Evolutionary conservation across 441 rosid species (phyloP).

Genomic region (Metrosideros polymorpha): DNA sequence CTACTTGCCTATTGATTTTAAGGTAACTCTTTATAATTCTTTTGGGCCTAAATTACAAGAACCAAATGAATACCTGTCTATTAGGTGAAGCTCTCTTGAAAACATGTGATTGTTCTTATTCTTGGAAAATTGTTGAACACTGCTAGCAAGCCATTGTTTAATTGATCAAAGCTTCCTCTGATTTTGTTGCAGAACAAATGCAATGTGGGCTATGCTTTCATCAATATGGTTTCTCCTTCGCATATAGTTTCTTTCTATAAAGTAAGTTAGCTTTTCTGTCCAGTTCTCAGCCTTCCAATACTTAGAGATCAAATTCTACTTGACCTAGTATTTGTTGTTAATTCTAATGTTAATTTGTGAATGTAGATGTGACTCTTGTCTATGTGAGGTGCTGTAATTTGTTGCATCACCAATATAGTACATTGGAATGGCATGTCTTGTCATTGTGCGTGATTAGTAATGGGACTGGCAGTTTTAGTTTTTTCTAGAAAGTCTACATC

Average conservation of each 20-base stretch:
- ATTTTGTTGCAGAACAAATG: constrained; percentile 66
- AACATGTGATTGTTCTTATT: background rate
- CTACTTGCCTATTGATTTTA: constrained; percentile 70
- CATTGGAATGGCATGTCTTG: background rate
- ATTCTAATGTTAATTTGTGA: background rate
- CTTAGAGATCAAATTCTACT: background rate
- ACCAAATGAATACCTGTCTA: background rate
- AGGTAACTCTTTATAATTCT: constrained; percentile 30
- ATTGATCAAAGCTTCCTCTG: background rate
- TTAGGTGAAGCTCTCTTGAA: background rate
- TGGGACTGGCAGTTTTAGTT: background rate
- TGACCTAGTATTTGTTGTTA: background rate
- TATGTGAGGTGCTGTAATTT: background rate
- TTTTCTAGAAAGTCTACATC: background rate
- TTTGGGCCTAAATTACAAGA: background rate
- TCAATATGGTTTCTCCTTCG: constrained; percentile 76
- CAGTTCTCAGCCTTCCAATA: background rate
- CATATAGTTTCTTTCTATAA: constrained; percentile 66
- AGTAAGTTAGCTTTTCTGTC: constrained; percentile 19
- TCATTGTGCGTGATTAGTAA: background rate
- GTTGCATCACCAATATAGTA: background rate
- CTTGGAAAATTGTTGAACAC: background rate
- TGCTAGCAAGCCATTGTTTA: background rate
- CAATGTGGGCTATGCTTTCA: constrained; percentile 82
- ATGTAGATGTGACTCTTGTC: background rate